Percentiles rank a stretch among this genome's conserved stretches.
phyloP scores from a whole-genome alignment of 306 rosid species.

The Glycyrrhiza uralensis region DNA sequence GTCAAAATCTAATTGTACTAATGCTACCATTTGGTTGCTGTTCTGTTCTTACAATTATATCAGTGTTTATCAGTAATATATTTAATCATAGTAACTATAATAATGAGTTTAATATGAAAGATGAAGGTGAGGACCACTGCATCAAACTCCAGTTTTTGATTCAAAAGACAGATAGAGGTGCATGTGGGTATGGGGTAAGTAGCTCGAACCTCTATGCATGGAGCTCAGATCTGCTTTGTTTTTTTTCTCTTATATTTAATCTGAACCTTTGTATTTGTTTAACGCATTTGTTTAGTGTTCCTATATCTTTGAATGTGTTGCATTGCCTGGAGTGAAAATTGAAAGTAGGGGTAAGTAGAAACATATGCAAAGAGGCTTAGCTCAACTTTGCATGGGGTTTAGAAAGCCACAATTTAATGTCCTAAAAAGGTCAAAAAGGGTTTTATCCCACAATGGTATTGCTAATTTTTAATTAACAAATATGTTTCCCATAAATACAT shows the following conservation, averaged over 20 bases:
- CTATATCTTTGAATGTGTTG: conserved; percentile 32
- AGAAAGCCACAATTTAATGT: conserved; percentile 24
- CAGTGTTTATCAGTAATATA: conserved; percentile 25
- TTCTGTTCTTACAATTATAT: conserved; percentile 23
- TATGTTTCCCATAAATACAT: conserved; percentile 8
- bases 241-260: conserved; percentile 26
- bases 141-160: conserved; percentile 33
- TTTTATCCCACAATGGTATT: not conserved
- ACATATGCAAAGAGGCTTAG: conserved; percentile 20
- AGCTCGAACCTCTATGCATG: conserved; percentile 68
- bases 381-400: conserved; percentile 28
- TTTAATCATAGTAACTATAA: conserved; percentile 28
- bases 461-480: conserved; percentile 5
- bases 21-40: conserved; percentile 25
- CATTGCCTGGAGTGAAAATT: conserved; percentile 8
- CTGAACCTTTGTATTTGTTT: conserved; percentile 13
- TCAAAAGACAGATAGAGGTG: conserved; percentile 41
- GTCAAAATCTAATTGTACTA: conserved; percentile 34
- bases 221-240: conserved; percentile 40
- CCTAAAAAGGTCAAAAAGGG: conserved; percentile 36
- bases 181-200: conserved; percentile 57
- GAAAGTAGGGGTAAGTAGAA: conserved; percentile 15
- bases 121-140: conserved; percentile 45
- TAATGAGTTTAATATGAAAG: conserved; percentile 22
- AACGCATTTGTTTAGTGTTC: conserved; percentile 26